A percentile compares a stretch with the other conserved stretches of the same genome.
Evolutionary conservation across 73 alveolate species (phyloP).

Genomic region (Symbiodinium pilosum): DNA sequence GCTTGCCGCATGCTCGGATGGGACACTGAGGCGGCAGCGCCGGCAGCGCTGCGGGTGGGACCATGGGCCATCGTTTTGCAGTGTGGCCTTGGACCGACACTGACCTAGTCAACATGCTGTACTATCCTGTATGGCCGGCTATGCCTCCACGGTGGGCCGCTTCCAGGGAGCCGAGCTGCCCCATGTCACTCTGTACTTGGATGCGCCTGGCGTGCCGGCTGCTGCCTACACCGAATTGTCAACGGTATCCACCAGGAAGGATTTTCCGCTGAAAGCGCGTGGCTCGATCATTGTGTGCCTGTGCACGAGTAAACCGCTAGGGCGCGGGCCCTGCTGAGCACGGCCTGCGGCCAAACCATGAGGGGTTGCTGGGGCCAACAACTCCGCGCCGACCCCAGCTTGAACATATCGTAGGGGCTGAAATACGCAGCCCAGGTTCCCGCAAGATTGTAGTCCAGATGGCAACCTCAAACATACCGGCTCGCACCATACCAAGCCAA

Average conservation of each 20-base stretch:
- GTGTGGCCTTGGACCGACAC: background rate
- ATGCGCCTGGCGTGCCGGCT: background rate
- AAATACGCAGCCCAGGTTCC: no score
- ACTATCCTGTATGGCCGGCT: constrained; percentile 12
- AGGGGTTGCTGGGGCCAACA: no score
- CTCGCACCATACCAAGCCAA: no score
- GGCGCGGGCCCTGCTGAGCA: no score
- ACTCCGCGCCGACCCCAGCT: no score
- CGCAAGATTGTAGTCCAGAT: no score
- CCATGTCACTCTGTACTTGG: background rate
- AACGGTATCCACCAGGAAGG: background rate
- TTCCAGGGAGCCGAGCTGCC: constrained; percentile 14
- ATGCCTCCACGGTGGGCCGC: background rate
- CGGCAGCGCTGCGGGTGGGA: background rate
- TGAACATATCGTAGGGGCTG: no score
- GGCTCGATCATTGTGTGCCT: background rate
- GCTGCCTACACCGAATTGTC: background rate
- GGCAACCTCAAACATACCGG: no score
- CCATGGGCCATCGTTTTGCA: background rate
- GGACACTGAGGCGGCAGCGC: background rate
- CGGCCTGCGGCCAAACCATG: no score
- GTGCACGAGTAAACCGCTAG: background rate
- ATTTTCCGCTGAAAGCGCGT: background rate
- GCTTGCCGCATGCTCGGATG: background rate
- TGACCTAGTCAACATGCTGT: background rate